Evolutionary conservation across 805 yeast genomes (phyloP), one percentile per base, ranked within the genome.

Genomic region (Yarrowia keelungensis): DNA sequence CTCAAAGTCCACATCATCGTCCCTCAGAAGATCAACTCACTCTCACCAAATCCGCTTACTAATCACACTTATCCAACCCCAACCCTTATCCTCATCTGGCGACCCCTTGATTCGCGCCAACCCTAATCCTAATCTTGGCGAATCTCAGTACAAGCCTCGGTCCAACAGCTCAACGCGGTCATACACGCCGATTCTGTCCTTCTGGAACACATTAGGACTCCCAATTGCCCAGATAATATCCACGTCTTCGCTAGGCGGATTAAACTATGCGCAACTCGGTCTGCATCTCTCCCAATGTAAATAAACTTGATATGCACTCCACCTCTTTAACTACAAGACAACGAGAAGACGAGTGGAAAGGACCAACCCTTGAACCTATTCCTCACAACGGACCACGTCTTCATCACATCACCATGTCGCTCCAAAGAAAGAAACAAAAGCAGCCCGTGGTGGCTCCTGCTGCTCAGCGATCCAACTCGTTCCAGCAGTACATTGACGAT

Each of bases 341-440:
- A 16, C 59, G 38, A 53, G 35, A 15, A 47, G 11, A 26, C 7
- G 32, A 26, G 7, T 5, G 32, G 32, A 26, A 26, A 3, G 32
- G 32, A 19, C 19, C 19, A 26, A 38, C 39, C 39, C 39, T 38
- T 38, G 39, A 26, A 26, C 32, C 32, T 5, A 26, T 5, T 26
- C 32, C 32, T 5, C 32, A 26, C 46, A 42, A 19, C 19, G 15
- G 16, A 49, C 15, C 42, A 42, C 50, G 32, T 26, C 32, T 26
- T 26, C 32, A 26, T 26, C 32, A 26, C 32, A 26, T 26, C 7
- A 54, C 46, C 5, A 59, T 59, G 65, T 59, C 65, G 42, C 51
- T 59, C 35, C 65, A 59, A 11, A 22, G 65, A 36, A 59, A 59
- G 51, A 43, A 45, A 10, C 65, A 59, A 35, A 59, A 59, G 35